Conservation (phyloP, 192 early-diverging fungal species). For the Pilaira anomala region DNA sequence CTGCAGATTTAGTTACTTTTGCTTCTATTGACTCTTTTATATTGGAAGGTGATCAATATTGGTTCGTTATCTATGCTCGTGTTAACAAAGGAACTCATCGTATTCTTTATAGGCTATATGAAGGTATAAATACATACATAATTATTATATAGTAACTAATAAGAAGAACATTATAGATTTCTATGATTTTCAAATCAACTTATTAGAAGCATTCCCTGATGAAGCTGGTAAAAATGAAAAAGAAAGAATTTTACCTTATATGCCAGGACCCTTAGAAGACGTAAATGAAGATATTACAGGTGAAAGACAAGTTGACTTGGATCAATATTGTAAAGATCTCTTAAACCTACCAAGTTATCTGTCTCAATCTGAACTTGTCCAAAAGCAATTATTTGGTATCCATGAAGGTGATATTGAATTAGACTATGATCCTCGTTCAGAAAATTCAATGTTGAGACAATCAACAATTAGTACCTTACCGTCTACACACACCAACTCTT, state of each 20-base stretch:
- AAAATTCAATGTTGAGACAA: not conserved
- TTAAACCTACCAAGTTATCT: conserved; percentile 50
- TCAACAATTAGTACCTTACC: conserved; percentile 9
- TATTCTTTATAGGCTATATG: conserved; percentile 69
- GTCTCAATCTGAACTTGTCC: conserved; percentile 35
- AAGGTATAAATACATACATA: conserved; percentile 32
- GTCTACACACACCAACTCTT: conserved; percentile 21
- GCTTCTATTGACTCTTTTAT: conserved; percentile 65
- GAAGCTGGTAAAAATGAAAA: conserved; percentile 55
- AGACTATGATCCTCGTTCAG: conserved; percentile 19
- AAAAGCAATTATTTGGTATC: conserved; percentile 42
- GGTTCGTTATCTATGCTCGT: conserved; percentile 64
- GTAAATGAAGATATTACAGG: conserved; percentile 62
- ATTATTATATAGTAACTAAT: not conserved
- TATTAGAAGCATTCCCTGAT: conserved; percentile 60
- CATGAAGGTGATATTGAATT: conserved; percentile 50
- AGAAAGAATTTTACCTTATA: conserved; percentile 57
- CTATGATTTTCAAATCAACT: conserved; percentile 68
- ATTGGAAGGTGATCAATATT: conserved; percentile 64
- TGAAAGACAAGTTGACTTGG: conserved; percentile 53
- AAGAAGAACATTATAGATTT: conserved; percentile 45
- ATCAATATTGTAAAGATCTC: conserved; percentile 60
- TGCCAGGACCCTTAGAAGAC: conserved; percentile 60
- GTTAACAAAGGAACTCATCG: conserved; percentile 56
- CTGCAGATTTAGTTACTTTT: conserved; percentile 31